These are phyloP conservation scores for Colletotrichum sp. DNA, from an alignment of 2,329 filamentous ascomycete genomes.

Conservation along the genomic window DNA sequence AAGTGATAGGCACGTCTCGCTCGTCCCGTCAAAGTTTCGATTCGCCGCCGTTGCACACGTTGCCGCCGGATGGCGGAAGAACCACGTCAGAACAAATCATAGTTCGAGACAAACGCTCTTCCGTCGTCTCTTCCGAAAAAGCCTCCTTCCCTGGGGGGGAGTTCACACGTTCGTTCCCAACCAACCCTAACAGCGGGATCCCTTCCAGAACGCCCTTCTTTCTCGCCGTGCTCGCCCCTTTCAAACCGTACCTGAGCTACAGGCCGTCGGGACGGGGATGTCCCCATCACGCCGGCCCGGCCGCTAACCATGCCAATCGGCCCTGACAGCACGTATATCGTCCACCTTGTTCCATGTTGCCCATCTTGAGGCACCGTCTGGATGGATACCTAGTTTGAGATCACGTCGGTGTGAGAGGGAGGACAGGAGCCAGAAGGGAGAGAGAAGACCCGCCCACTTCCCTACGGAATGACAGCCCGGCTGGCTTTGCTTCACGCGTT, in stretches of 20 bases:
- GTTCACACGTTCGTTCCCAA: background rate
- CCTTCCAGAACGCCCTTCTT: background rate
- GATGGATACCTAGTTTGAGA: background rate
- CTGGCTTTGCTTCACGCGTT: background rate
- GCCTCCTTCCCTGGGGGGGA: background rate
- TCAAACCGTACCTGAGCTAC: background rate
- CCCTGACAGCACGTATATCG: background rate
- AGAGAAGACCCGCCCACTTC: background rate
- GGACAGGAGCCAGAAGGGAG: background rate
- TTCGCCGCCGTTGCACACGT: background rate
- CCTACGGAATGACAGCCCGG: background rate
- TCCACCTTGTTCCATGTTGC: background rate
- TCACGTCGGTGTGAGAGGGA: background rate
- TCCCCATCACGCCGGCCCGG: background rate
- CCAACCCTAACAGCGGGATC: conserved; percentile 4
- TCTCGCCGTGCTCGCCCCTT: background rate
- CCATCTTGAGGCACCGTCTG: background rate
- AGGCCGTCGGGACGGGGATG: background rate
- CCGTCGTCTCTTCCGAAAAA: background rate
- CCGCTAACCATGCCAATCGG: background rate
- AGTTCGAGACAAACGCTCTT: background rate
- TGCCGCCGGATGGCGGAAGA: background rate
- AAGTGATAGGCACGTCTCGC: background rate
- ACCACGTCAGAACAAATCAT: background rate
- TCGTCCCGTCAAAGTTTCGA: background rate